phyloP scores from a whole-genome alignment of 768 basidiomycete genomes.

The Vararia minispora region DNA sequence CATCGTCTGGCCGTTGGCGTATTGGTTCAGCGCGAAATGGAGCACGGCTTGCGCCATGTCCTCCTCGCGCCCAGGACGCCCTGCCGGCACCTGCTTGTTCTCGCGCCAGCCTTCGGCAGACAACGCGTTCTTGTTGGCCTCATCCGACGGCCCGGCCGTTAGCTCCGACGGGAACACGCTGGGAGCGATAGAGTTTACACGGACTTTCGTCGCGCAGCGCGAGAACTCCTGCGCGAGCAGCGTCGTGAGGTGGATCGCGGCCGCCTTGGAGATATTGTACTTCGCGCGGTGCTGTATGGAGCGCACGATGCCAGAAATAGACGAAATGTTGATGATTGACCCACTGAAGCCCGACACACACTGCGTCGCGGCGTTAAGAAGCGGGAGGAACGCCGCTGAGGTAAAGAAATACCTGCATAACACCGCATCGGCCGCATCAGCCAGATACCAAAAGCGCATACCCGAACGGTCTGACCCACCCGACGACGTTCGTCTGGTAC shows the following conservation, averaged over 20 bases:
- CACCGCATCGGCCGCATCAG: too few relatives aligned
- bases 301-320: constrained; percentile 30
- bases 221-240: constrained; percentile 26
- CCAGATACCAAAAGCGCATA: too few relatives aligned
- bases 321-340: constrained; percentile 30
- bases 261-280: constrained; percentile 34
- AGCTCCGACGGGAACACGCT: constrained; percentile 28
- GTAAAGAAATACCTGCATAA: constrained; percentile 28
- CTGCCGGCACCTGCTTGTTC: constrained; percentile 25
- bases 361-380: constrained; percentile 26
- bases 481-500: constrained; percentile 24
- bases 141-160: constrained; percentile 22
- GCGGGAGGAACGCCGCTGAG: constrained; percentile 32
- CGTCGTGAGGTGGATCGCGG: constrained; percentile 23
- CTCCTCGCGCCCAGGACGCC: constrained; percentile 23
- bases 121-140: constrained; percentile 23
- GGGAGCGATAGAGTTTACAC: constrained; percentile 26
- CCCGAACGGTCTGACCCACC: constrained; percentile 10
- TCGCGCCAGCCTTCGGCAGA: constrained; percentile 19
- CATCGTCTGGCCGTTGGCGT: constrained; percentile 23
- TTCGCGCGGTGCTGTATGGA: constrained; percentile 31
- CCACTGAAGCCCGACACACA: constrained; percentile 20
- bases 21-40: constrained; percentile 22
- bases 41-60: constrained; percentile 26
- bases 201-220: constrained; percentile 19